These are phyloP conservation scores for Plasmodium relictum DNA, from an alignment of 169 alveolate species.

Conservation along the genomic window DNA sequence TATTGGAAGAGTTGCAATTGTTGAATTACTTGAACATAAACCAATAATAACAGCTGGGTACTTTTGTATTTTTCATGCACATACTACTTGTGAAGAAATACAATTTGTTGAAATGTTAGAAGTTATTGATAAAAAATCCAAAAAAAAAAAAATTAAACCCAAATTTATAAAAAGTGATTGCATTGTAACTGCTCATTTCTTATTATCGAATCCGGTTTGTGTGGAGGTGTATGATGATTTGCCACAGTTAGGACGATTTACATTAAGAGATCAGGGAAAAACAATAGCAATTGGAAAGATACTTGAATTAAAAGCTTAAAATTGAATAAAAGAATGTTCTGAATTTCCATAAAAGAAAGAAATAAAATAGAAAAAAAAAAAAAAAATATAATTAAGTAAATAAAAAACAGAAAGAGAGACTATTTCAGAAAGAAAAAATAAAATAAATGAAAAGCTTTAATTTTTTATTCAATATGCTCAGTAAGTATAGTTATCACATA, in stretches of 20 bases:
- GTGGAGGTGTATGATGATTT: conserved; percentile 92
- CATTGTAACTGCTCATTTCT: conserved; percentile 88
- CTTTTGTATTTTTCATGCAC: conserved; percentile 92
- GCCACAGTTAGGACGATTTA: conserved; percentile 96
- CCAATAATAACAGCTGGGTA: conserved; percentile 97
- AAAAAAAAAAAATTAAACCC: conserved; percentile 88
- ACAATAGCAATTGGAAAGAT: conserved; percentile 93
- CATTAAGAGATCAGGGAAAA: conserved; percentile 97
- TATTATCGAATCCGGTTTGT: conserved; percentile 90
- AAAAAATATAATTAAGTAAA: no score
- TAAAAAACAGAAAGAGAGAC: no score
- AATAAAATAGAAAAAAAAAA: no score
- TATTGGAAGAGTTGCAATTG: conserved; percentile 92
- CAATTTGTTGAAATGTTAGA: conserved; percentile 84
- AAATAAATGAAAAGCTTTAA: no score
- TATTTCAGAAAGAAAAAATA: no score
- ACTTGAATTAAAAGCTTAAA: conserved; percentile 29
- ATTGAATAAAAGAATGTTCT: no score
- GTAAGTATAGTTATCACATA: no score
- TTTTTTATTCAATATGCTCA: no score
- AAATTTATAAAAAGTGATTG: conserved; percentile 87
- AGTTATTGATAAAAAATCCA: conserved; percentile 84
- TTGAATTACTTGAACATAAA: conserved; percentile 94
- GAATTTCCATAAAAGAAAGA: no score
- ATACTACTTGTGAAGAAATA: conserved; percentile 91